phyloP scores from a whole-genome alignment of 2,329 filamentous ascomycete genomes.

The Incumbomyces delicatus region DNA sequence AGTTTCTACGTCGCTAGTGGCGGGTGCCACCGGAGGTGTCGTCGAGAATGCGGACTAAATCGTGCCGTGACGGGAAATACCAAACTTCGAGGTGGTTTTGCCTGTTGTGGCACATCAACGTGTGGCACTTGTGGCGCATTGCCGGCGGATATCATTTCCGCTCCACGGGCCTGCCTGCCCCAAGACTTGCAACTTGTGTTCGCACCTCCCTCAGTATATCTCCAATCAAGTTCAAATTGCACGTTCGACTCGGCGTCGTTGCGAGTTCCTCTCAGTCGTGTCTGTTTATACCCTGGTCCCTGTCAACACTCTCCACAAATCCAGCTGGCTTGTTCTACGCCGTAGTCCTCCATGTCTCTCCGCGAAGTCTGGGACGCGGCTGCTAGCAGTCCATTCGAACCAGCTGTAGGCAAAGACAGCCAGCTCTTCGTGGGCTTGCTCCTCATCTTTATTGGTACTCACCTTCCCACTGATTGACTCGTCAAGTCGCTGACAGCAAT shows the following conservation, averaged over 20 bases:
- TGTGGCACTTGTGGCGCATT: too few relatives aligned
- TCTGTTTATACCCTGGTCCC: not conserved
- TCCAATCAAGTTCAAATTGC: not conserved
- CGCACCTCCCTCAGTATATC: not conserved
- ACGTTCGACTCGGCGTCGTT: not conserved
- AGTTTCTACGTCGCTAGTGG: not conserved
- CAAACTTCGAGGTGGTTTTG: too few relatives aligned
- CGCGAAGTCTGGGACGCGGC: constrained; percentile 90
- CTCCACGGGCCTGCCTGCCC: too few relatives aligned
- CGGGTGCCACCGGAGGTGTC: not conserved
- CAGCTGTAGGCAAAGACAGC: constrained; percentile 66
- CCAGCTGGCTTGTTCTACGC: not conserved
- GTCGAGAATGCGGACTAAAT: too few relatives aligned
- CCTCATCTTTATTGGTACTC: constrained; percentile 57
- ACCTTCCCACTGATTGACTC: not conserved
- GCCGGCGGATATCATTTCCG: too few relatives aligned
- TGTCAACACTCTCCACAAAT: not conserved
- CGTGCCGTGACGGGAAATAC: too few relatives aligned
- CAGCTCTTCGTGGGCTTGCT: constrained; percentile 76
- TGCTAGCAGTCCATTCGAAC: constrained; percentile 73
- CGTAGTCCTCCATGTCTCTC: constrained; percentile 48
- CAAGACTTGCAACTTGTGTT: too few relatives aligned
- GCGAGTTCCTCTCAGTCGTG: not conserved
- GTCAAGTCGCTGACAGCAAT: constrained; percentile 15
- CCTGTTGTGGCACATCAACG: too few relatives aligned